These are phyloP conservation scores for Penicillium cataractarum DNA, from an alignment of 495 filamentous ascomycete genomes.

Conservation along the genomic window DNA sequence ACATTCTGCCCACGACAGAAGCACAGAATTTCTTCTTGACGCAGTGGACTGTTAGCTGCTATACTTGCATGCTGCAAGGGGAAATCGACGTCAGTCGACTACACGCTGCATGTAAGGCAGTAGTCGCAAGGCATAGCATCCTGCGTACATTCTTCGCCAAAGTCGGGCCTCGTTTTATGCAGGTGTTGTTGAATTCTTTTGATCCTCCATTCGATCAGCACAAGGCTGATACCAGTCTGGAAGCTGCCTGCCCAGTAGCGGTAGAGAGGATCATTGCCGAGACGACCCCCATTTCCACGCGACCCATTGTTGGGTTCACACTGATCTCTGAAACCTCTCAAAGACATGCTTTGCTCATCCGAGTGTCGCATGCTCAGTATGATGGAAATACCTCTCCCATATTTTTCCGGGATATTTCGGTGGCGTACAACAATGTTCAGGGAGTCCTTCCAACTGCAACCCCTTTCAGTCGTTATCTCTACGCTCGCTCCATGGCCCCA, in stretches of 20 bases:
- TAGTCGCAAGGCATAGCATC: neutral
- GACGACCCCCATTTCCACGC: neutral
- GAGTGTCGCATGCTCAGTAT: neutral
- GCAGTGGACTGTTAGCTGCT: neutral
- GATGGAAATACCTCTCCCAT: neutral
- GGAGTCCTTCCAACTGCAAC: neutral
- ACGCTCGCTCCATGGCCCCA: neutral
- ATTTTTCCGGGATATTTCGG: neutral
- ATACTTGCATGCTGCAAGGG: neutral
- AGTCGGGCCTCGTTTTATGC: neutral
- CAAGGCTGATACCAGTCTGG: neutral
- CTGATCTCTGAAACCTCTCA: neutral
- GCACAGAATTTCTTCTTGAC: neutral
- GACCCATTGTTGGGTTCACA: neutral
- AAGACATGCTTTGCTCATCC: neutral
- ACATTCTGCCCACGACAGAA: neutral
- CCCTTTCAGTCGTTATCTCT: neutral
- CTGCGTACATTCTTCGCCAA: neutral
- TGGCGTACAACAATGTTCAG: neutral
- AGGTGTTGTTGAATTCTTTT: neutral
- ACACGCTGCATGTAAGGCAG: neutral
- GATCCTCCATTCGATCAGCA: neutral
- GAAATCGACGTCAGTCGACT: neutral
- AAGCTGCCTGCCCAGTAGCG: neutral
- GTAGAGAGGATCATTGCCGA: neutral